Percentiles rank a stretch among this genome's conserved stretches.
Conservation (phyloP, 2,329 filamentous ascomycete genomes). For the Incumbomyces delicatus region DNA sequence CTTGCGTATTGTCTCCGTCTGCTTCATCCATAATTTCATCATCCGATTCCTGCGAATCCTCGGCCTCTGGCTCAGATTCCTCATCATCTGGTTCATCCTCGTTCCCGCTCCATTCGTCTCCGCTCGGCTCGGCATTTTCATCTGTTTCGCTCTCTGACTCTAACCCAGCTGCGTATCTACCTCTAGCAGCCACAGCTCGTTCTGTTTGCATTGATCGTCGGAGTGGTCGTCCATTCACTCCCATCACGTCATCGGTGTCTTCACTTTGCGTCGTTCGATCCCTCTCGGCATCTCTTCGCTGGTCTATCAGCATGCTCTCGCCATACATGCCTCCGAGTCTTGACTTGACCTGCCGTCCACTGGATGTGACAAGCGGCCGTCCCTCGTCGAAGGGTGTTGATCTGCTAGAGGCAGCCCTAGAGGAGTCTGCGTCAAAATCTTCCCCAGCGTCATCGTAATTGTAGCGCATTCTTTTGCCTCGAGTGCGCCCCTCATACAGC, state of each 20-base stretch:
- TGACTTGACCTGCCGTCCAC: slow-evolving; percentile 66
- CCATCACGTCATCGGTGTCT: slow-evolving; percentile 23
- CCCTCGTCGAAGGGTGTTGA: slow-evolving; percentile 62
- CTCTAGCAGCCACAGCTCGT: slow-evolving; percentile 14
- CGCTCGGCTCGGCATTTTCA: slow-evolving; percentile 57
- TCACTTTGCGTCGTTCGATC: slow-evolving; percentile 36
- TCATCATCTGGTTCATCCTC: slow-evolving; percentile 28
- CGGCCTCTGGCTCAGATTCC: slow-evolving; percentile 61
- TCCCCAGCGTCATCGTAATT: slow-evolving; percentile 88
- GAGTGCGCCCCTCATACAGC: slow-evolving; percentile 88
- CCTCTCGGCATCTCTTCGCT: slow-evolving; percentile 28
- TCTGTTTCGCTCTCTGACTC: slow-evolving; percentile 48
- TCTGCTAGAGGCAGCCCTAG: slow-evolving; percentile 56
- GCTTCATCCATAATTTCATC: slow-evolving; percentile 44
- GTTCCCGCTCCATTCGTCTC: slow-evolving; percentile 35
- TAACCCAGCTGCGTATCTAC: slow-evolving; percentile 27
- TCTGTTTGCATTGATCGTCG: slow-evolving; percentile 21
- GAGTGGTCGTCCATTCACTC: slow-evolving; percentile 33
- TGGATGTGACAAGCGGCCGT: slow-evolving; percentile 61
- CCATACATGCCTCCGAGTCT: slow-evolving; percentile 47
- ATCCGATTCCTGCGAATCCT: slow-evolving; percentile 62
- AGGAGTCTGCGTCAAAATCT: slow-evolving; percentile 46
- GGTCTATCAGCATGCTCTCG: slow-evolving; percentile 46
- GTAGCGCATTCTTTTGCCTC: slow-evolving; percentile 93
- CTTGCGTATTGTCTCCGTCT: slow-evolving; percentile 36